Base-by-base conservation (phyloP, 2,329 filamentous ascomycete genomes). In the Penicillium sp. region DNA sequence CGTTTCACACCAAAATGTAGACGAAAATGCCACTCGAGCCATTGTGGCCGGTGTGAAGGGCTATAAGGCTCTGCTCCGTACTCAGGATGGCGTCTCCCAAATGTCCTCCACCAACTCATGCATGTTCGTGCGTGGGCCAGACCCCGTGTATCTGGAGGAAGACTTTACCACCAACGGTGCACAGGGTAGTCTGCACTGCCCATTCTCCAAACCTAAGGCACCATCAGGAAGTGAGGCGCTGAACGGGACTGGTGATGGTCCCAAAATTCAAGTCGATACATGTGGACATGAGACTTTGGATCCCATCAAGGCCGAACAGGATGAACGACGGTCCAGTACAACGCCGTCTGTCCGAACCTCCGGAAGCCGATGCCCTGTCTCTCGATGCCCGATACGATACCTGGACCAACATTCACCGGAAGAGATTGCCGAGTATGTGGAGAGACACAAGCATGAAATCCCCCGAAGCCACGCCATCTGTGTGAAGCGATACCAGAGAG, bases 381-480 rank as follows among this genome's bases (percentile, higher is more conserved):
- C 85, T 58, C 92, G 95, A 70, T 98, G 93, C 74, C 93, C 93
- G 3, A 98, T 98, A 59, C 90, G 93, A 48, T 97, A 90, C 77
- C 81, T 97, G 70, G 89, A 97, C 74, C 89, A 96, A 73, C 93
- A 96, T 71, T 92, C 92, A 2, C 91, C 93, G 2, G 91, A 96
- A 77, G 93, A 97, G 71, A 88, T 98, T 60, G 93, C 93, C 14
- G 86, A 90, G 69, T 98, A 96, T 73, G 92, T 98, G 69, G 91
- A 97, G 73, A 92, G 88, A 52, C 93, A 97, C 78, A 97, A 97
- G 74, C 93, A 98, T 75, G 90, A 96, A 74, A 85, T 98, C 53
- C 93, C 93, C 10, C 86, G 93, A 67, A 97, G 92, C 72, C 93
- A 98, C 75, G 92, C 96, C 72, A 85, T 97, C 45, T 98, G 93